Base-by-base conservation (phyloP, 2,329 filamentous ascomycete species). In the Colletotrichum magnum region DNA sequence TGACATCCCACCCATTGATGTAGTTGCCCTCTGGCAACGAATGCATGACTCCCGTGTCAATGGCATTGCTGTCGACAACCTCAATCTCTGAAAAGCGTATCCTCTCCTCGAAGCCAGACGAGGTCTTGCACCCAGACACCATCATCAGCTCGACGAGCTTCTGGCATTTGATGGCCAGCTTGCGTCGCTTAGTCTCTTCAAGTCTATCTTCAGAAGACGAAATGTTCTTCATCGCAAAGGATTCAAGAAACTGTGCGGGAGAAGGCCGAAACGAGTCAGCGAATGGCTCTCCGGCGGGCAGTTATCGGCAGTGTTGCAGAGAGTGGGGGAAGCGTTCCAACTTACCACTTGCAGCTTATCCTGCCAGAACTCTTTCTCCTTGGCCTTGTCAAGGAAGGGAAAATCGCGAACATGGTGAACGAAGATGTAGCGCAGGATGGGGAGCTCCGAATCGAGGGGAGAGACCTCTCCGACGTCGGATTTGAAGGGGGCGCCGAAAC, bases 301-400 rank as follows among this genome's bases (percentile, higher is more conserved):
- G 64, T 48, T 36, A 47, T 65, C 10, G 26, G 48, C 26, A 51
- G 18, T 51, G 18, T 57, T 41, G 24, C 13, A 21, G 51, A 21
- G 36, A 28, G 10, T 21, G 24, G 21, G 13, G 51, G 39, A 18
- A 58, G 71, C 50, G 39, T 26, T 53, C 43, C 26, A 51, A 90
- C 93, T 74, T 83, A 97, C 94, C 78, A 95, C 89, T 85, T 99
- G 96, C 70, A 99, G 85, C 80, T 97, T 98, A 79, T 98, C 94
- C 83, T 99, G 96, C 96, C 96, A 99, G 77, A 99, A 99, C 82
- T 99, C 96, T 87, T 98, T 97, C 87, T 99, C 96, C 77, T 90
- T 92, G 24, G 96, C 96, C 85, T 97, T 94, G 81, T 99, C 94
- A 72, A 99, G 88, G 78, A 99, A 99, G 1, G 96, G 96, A 76